phyloP scores from a whole-genome alignment of 768 basidiomycete genomes.

The Xanthoconium stramineum region DNA sequence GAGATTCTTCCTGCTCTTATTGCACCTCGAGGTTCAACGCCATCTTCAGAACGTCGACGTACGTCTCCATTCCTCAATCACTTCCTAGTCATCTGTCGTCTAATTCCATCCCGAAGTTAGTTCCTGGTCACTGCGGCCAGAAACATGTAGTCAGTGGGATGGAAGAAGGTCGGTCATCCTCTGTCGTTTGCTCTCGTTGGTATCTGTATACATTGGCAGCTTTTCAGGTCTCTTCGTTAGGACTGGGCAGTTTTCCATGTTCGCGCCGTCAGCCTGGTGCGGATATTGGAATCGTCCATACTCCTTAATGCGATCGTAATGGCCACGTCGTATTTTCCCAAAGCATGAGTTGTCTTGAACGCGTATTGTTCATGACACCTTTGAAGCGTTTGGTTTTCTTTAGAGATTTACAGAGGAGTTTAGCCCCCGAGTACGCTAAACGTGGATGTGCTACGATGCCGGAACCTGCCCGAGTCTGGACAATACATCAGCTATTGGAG shows the following conservation, averaged over 20 bases:
- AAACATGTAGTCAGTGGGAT: slow-evolving; percentile 56
- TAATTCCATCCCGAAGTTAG: slow-evolving; percentile 49
- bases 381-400: slow-evolving; percentile 87
- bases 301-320: no score
- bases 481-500: no score
- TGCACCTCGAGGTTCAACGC: not conserved
- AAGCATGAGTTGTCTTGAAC: slow-evolving; percentile 57
- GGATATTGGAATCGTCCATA: slow-evolving; percentile 66
- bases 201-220: slow-evolving; percentile 34
- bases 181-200: not conserved
- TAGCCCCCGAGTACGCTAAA: no score
- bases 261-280: slow-evolving; percentile 80
- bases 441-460: no score
- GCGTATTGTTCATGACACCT: slow-evolving; percentile 50
- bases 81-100: slow-evolving; percentile 43
- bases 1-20: slow-evolving; percentile 6
- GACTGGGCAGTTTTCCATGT: slow-evolving; percentile 71
- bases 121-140: slow-evolving; percentile 43
- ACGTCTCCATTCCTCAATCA: slow-evolving; percentile 52
- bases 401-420: slow-evolving; percentile 83
- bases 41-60: slow-evolving; percentile 39
- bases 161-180: slow-evolving; percentile 38
- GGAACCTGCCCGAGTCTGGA: no score
- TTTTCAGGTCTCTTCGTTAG: slow-evolving; percentile 71
- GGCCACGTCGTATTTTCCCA: no score